Evolutionary conservation across 2,329 filamentous ascomycete genomes (phyloP), one percentile per base, ranked within the genome.

Genomic region (Aspergillus bombycis): DNA sequence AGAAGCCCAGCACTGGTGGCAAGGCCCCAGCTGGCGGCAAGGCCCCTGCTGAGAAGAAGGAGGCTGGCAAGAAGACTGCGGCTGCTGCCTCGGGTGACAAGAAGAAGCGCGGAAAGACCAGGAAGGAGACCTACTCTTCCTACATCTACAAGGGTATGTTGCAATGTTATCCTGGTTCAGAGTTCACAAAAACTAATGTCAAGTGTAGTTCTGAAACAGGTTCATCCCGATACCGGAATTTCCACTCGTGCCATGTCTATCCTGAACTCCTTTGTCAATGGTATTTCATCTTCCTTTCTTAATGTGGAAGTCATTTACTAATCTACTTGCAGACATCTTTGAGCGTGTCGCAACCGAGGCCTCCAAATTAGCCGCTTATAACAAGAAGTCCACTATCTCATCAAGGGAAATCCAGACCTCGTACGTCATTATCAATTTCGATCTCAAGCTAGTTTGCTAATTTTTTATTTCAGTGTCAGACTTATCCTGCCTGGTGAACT

Each of bases 371-470:
- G 95, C 95, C 74, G 95, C 95, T 69, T 99, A 99, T 88, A 99
- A 99, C 91, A 99, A 98, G 91, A 99, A 99, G 89, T 98, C 94
- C 58, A 99, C 95, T 80, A 99, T 99, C 84, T 98, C 94, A 60
- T 98, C 95, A 72, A 91, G 95, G 78, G 95, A 99, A 86, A 99
- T 99, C 80, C 95, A 99, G 88, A 99, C 95, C 75, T 97, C 95
- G 82, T 89, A 82, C 71, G 86, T 83, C 23, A 2, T 6, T 5
- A 26, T 23, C 9, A 12, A 3, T 36, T 32, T 45, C 14, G 34
- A 43, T 16, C 26, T 10, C 9, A 52, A 32, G 54, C 26, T 19
- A 2, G 16, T n/a, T 57, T 55, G 56, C 77, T 80, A 69, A 82
- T 64, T 23, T 23, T 12, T 34, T 2, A 28, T 38, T 43, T 0